Evolutionary conservation across 306 rosid species (phyloP).

Genomic region (Coriaria nepalensis): DNA sequence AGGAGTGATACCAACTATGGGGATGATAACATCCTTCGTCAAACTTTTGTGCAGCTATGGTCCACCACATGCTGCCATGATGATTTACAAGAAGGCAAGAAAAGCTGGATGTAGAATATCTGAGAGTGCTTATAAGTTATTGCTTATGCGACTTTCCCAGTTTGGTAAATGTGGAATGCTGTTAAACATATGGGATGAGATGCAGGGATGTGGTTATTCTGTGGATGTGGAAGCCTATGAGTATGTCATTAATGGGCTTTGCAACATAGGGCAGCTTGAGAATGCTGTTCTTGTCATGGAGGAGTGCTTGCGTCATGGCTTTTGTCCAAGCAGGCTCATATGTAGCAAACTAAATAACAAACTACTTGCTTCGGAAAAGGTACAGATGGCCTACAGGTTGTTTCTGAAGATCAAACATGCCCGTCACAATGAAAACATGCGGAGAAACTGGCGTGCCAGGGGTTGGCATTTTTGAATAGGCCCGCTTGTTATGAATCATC

Average conservation of each 20-base stretch:
- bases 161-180: slow-evolving; percentile 78
- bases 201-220: slow-evolving; percentile 66
- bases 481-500: slow-evolving; percentile 1
- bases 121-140: slow-evolving; percentile 49
- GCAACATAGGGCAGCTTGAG: slow-evolving; percentile 72
- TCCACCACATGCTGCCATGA: slow-evolving; percentile 80
- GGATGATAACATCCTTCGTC: slow-evolving; percentile 49
- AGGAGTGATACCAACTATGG: slow-evolving; percentile 50
- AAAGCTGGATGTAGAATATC: slow-evolving; percentile 52
- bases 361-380: slow-evolving; percentile 43
- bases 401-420: slow-evolving; percentile 61
- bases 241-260: slow-evolving; percentile 57
- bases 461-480: slow-evolving; percentile 92
- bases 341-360: slow-evolving; percentile 58
- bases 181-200: slow-evolving; percentile 65
- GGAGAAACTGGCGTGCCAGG: slow-evolving; percentile 56
- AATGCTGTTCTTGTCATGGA: slow-evolving; percentile 85
- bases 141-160: slow-evolving; percentile 70
- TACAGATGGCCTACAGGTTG: slow-evolving; percentile 56
- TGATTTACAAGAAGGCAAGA: slow-evolving; percentile 59
- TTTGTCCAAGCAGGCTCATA: slow-evolving; percentile 64
- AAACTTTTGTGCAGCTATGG: slow-evolving; percentile 66
- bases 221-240: slow-evolving; percentile 70
- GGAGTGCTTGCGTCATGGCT: slow-evolving; percentile 60
- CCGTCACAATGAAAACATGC: slow-evolving; percentile 40